Conservation (phyloP, 208 protist genomes). For the Acanthamoeba healyi region DNA sequence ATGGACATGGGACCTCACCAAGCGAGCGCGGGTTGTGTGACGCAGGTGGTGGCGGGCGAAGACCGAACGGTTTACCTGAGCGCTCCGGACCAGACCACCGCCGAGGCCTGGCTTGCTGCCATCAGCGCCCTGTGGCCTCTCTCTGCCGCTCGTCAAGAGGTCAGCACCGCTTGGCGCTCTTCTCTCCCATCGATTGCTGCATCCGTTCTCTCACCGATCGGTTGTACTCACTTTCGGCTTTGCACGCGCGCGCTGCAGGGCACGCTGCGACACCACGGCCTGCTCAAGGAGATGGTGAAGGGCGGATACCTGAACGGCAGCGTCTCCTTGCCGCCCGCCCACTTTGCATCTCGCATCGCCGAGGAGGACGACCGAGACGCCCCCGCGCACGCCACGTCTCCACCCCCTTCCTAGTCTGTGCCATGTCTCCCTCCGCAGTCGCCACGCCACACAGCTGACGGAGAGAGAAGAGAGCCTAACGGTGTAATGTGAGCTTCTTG, state of each 20-base stretch:
- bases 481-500: too few species aligned
- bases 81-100: background rate
- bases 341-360: background rate
- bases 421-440: too few species aligned
- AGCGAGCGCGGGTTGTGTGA: background rate
- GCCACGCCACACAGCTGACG: too few species aligned
- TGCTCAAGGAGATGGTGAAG: background rate
- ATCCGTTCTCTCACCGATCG: too few species aligned
- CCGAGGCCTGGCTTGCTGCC: background rate
- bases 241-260: too few species aligned
- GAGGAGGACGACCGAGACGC: background rate
- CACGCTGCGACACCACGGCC: background rate
- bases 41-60: background rate
- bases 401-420: too few species aligned
- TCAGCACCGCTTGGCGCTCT: too few species aligned
- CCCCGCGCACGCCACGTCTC: too few species aligned
- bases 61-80: slow-evolving; percentile 11
- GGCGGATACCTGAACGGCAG: background rate
- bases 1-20: background rate
- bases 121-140: slow-evolving; percentile 47
- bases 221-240: too few species aligned
- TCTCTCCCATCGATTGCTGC: too few species aligned
- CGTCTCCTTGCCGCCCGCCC: background rate
- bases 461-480: too few species aligned
- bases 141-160: slow-evolving; percentile 16